Percentiles rank a stretch among this genome's conserved stretches.
Evolutionary conservation across 2,329 filamentous ascomycete genomes (phyloP).

Genomic region (Coniochaeta sp.): DNA sequence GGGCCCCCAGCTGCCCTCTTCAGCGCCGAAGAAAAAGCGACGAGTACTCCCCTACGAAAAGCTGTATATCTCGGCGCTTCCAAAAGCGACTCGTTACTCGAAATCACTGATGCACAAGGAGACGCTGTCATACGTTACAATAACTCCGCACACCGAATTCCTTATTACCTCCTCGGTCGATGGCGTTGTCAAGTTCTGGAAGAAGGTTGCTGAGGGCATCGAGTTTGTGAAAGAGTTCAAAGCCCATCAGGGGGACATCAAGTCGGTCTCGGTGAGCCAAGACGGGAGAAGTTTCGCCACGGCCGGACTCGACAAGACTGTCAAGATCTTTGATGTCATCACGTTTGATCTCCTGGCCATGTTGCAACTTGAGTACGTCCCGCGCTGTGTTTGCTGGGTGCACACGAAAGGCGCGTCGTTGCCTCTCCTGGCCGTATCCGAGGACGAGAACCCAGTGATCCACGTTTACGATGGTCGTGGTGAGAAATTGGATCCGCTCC

Average conservation of each 20-base stretch:
- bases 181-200: slow-evolving; percentile 99
- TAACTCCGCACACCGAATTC: slow-evolving; percentile 90
- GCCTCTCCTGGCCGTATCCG: slow-evolving; percentile 77
- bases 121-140: slow-evolving; percentile 77
- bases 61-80: slow-evolving; percentile 85
- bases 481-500: slow-evolving; percentile 67
- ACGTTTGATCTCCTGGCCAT: slow-evolving; percentile 85
- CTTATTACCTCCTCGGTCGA: slow-evolving; percentile 90
- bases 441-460: slow-evolving; percentile 64
- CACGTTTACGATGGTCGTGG: slow-evolving; percentile 85
- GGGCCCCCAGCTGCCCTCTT: slow-evolving; percentile 81
- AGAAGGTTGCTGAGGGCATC: slow-evolving; percentile 82
- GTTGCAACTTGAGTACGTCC: slow-evolving; percentile 67
- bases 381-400: slow-evolving; percentile 84
- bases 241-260: slow-evolving; percentile 81
- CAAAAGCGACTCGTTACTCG: slow-evolving; percentile 74
- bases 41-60: slow-evolving; percentile 90
- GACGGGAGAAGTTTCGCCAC: slow-evolving; percentile 94
- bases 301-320: slow-evolving; percentile 66
- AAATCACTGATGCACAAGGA: slow-evolving; percentile 99
- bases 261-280: slow-evolving; percentile 73
- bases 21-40: slow-evolving; percentile 81
- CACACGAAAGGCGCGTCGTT: slow-evolving; percentile 82
- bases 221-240: slow-evolving; percentile 99
- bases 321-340: slow-evolving; percentile 77